These are phyloP conservation scores for Picochlorum sp. DNA, from an alignment of 139 green algal genomes.

Conservation along the genomic window DNA sequence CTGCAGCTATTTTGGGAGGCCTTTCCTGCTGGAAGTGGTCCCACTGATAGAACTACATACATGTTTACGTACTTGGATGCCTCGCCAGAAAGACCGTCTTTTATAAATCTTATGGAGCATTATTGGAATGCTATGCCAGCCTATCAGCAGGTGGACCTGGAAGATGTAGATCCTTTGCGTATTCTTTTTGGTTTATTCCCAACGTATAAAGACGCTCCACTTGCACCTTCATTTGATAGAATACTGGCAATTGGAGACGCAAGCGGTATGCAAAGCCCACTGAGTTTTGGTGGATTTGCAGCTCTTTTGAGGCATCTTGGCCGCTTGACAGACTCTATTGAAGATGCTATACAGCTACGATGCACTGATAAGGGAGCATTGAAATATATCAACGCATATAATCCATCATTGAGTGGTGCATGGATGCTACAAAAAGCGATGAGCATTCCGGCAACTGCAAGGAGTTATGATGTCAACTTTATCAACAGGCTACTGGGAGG, in stretches of 20 bases:
- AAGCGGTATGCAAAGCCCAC: conserved; percentile 82
- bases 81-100: conserved; percentile 41
- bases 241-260: conserved; percentile 74
- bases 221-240: conserved; percentile 68
- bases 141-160: conserved; percentile 65
- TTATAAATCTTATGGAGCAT: conserved; percentile 75
- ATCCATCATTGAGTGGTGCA: conserved; percentile 39
- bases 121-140: conserved; percentile 88
- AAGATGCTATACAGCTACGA: conserved; percentile 8
- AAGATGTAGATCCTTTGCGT: conserved; percentile 61
- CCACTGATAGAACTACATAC: conserved; percentile 89
- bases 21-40: conserved; percentile 65
- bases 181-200: conserved; percentile 95
- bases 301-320: conserved; percentile 57
- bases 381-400: conserved; percentile 53
- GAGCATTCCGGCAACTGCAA: conserved; percentile 34
- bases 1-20: conserved; percentile 87
- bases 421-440: conserved; percentile 89
- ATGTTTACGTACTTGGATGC: conserved; percentile 94
- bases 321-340: conserved; percentile 35
- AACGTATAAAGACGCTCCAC: conserved; percentile 76
- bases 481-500: conserved; percentile 65
- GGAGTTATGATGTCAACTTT: conserved; percentile 30
- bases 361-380: conserved; percentile 17
- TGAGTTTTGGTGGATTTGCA: conserved; percentile 93